These are phyloP conservation scores for Musa troglodytarum DNA, from an alignment of 176 grass and related monocot species.

Conservation along the genomic window DNA sequence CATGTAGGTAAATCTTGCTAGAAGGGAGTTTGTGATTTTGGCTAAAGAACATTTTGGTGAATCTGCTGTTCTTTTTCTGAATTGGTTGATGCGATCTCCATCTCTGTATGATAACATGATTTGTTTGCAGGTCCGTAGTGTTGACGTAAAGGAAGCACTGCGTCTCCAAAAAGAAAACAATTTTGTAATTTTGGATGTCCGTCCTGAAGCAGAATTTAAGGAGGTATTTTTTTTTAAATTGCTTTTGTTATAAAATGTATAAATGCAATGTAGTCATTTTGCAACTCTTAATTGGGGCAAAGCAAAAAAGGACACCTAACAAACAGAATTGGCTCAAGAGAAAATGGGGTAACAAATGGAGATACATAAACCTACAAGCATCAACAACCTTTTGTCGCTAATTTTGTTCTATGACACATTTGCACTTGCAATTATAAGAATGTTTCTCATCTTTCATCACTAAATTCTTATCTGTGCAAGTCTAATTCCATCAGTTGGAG, in stretches of 20 bases:
- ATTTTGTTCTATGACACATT: too few relatives aligned
- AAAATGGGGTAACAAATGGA: too few relatives aligned
- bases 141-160: slow-evolving; percentile 93
- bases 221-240: slow-evolving; percentile 31
- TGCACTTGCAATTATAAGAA: too few relatives aligned
- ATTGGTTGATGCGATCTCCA: slow-evolving; percentile 4
- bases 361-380: too few relatives aligned
- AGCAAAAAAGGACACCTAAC: too few relatives aligned
- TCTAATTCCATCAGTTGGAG: too few relatives aligned
- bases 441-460: too few relatives aligned
- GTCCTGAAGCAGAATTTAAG: slow-evolving; percentile 87
- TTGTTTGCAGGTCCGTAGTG: slow-evolving; percentile 64
- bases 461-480: too few relatives aligned
- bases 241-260: not conserved
- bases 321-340: too few relatives aligned
- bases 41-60: not conserved
- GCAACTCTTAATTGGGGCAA: too few relatives aligned
- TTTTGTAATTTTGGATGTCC: slow-evolving; percentile 93
- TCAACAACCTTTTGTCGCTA: too few relatives aligned
- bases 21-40: not conserved
- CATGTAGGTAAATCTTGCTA: not conserved
- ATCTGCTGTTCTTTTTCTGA: slow-evolving; percentile 1
- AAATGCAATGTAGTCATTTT: not conserved
- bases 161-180: slow-evolving; percentile 98
- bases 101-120: slow-evolving; percentile 10